Evolutionary conservation across 2,329 filamentous ascomycete species (phyloP).

Genomic region (Fusarium floridanum): DNA sequence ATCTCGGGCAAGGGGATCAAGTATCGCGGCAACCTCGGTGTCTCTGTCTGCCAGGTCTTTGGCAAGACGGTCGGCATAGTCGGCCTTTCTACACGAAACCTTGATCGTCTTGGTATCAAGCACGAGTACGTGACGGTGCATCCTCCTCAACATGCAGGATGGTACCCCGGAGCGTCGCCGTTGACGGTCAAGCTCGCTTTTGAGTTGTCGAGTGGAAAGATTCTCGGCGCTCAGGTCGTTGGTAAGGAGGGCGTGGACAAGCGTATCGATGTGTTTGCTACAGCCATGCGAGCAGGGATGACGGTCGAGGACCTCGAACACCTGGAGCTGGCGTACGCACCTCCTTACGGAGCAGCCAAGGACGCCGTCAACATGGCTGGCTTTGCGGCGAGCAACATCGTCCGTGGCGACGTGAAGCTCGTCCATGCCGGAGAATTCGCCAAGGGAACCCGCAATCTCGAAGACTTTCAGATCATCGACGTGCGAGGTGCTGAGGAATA

Average conservation of each 20-base stretch:
- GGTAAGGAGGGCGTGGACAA: slow-evolving; percentile 18
- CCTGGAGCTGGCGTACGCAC: slow-evolving; percentile 21
- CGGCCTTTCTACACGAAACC: slow-evolving; percentile 11
- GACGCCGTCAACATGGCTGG: slow-evolving; percentile 23
- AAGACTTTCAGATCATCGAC: slow-evolving; percentile 17
- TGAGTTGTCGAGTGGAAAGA: not conserved
- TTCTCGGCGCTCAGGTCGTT: slow-evolving; percentile 18
- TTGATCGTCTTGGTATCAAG: slow-evolving; percentile 7
- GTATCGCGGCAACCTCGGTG: slow-evolving; percentile 18
- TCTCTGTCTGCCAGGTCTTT: slow-evolving; percentile 16
- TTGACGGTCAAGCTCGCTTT: slow-evolving; percentile 18
- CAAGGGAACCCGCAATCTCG: not conserved
- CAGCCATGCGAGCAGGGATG: slow-evolving; percentile 20
- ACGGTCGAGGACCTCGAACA: slow-evolving; percentile 23
- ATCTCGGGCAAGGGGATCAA: slow-evolving; percentile 11
- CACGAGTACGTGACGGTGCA: slow-evolving; percentile 19
- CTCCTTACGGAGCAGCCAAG: slow-evolving; percentile 20
- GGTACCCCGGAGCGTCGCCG: slow-evolving; percentile 5
- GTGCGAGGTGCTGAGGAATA: slow-evolving; percentile 13
- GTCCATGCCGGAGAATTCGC: slow-evolving; percentile 12
- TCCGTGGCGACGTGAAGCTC: slow-evolving; percentile 18
- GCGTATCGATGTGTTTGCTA: slow-evolving; percentile 21
- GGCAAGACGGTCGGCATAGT: slow-evolving; percentile 11
- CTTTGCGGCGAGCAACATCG: slow-evolving; percentile 13
- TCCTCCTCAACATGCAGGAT: slow-evolving; percentile 16